Percentiles rank a stretch among this genome's conserved stretches.
These are phyloP conservation scores for Umbilicaria muhlenbergii DNA, from an alignment of 495 filamentous ascomycete species.

Conservation along the genomic window DNA sequence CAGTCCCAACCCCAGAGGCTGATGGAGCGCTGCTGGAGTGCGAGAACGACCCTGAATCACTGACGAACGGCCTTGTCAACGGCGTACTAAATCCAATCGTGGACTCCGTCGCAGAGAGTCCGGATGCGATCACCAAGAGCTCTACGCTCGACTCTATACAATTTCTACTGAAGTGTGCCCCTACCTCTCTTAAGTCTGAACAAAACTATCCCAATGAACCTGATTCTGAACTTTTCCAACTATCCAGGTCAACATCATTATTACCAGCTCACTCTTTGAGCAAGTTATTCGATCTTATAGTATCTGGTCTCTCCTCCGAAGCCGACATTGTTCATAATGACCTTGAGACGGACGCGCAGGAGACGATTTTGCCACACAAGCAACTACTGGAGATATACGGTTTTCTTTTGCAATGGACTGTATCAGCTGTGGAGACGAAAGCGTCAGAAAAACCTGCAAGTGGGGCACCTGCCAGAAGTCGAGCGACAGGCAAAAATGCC, in stretches of 20 bases:
- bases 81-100: slow-evolving; percentile 79
- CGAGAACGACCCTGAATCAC: slow-evolving; percentile 77
- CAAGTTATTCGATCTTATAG: slow-evolving; percentile 85
- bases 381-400: slow-evolving; percentile 85
- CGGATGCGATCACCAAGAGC: slow-evolving; percentile 66
- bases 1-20: slow-evolving; percentile 74
- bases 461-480: slow-evolving; percentile 42
- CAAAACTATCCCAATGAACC: slow-evolving; percentile 22
- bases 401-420: slow-evolving; percentile 87
- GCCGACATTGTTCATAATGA: slow-evolving; percentile 76
- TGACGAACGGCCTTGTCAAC: slow-evolving; percentile 64
- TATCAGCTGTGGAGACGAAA: slow-evolving; percentile 84
- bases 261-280: slow-evolving; percentile 69
- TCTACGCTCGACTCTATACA: slow-evolving; percentile 82
- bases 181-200: slow-evolving; percentile 37
- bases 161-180: slow-evolving; percentile 89
- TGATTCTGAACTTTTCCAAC: slow-evolving; percentile 52
- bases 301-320: slow-evolving; percentile 86
- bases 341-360: slow-evolving; percentile 81
- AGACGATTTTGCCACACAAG: slow-evolving; percentile 71
- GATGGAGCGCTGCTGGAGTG: slow-evolving; percentile 73
- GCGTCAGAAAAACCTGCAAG: slow-evolving; percentile 74
- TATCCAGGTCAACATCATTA: slow-evolving; percentile 62
- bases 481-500: slow-evolving; percentile 60
- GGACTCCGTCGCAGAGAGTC: slow-evolving; percentile 81